Base-by-base conservation (phyloP, 1,284 basidiomycete species). In the Waitea zeae region DNA sequence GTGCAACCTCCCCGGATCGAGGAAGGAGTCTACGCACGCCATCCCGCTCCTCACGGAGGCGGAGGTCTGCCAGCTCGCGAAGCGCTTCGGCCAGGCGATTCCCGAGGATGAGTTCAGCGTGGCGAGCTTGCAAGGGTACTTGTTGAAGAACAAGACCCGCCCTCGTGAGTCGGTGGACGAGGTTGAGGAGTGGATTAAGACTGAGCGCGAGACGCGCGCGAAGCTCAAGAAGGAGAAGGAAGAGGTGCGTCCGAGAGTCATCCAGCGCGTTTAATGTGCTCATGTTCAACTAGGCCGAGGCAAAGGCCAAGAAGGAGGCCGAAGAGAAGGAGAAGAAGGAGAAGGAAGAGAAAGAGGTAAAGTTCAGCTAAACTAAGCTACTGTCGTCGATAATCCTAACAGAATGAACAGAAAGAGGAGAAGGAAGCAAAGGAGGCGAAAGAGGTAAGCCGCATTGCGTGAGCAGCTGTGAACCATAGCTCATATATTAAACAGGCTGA, bases 191-290 rank as follows among this genome's bases (percentile, higher is more conserved):
- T 84, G 80, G 80, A 54, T 84, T 35, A 54, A 70, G 39, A 65
- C 75, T 47, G 82, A 86, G 49, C 75, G 82, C 38, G 79, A 81
- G 57, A 79, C 69, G 22, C 68, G 77, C 41, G 80, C 77, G 47
- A 81, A 77, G 51, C 58, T 84, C 36, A 81, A 83, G 68, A 77
- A 72, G 48, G 80, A 86, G 57, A 86, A 84, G 49, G 82, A 77
- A 33, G 81, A 83, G 68, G 80, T 68, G 39, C 31, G 56, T 45
- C 17, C 35, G 19, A 2, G 30, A 27, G 14, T 15, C 20, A 14
- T 59, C 44, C 41, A 38, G 39, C 33, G 37, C 32, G 33, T 38
- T 38, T 13, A 20, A 14, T 19, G 9, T 13, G 12, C 20, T 17
- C 15, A 17, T 12, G 3, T 35, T 30, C 26, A 20, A 20, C 32